A percentile compares a stretch with the other conserved stretches of the same genome.
Evolutionary conservation across 176 grass and related monocot genomes (phyloP).

Genomic region (Oryza glumipatula): DNA sequence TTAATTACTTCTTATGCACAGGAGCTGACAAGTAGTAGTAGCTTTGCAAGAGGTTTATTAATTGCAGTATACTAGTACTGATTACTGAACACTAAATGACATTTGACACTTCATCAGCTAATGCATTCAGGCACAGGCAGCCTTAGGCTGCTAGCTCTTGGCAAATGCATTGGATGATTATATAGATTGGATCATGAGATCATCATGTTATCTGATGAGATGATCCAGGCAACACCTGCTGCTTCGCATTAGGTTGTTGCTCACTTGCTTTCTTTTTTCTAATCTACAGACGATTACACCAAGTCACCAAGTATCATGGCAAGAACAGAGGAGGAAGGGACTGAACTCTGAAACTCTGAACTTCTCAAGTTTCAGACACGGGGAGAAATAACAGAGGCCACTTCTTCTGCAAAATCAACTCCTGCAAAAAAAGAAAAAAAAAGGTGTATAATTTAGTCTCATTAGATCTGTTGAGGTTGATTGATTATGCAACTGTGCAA

Average conservation of each 20-base stretch:
- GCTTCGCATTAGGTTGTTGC: conserved; percentile 63
- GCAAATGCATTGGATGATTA: neutral
- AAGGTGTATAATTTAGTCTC: neutral
- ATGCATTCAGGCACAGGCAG: conserved; percentile 19
- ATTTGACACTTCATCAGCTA: conserved; percentile 14
- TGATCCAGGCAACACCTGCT: conserved; percentile 44
- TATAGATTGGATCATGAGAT: neutral
- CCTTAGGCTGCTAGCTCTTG: conserved; percentile 10
- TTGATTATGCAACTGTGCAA: neutral
- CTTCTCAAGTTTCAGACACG: neutral
- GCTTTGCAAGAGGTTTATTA: neutral
- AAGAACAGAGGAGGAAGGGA: conserved; percentile 3
- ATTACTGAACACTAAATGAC: neutral
- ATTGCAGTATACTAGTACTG: neutral
- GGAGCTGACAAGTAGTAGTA: neutral
- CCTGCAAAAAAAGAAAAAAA: conserved; percentile 28
- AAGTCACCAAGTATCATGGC: conserved; percentile 24
- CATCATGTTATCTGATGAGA: neutral
- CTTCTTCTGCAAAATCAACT: neutral
- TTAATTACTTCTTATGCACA: conserved; percentile 16
- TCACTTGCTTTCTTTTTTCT: neutral
- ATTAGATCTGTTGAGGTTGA: neutral
- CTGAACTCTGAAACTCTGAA: neutral
- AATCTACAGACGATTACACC: conserved; percentile 15
- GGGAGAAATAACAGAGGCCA: neutral